phyloP scores from a whole-genome alignment of 345 rosid species.

The Geranium rotundifolium region DNA sequence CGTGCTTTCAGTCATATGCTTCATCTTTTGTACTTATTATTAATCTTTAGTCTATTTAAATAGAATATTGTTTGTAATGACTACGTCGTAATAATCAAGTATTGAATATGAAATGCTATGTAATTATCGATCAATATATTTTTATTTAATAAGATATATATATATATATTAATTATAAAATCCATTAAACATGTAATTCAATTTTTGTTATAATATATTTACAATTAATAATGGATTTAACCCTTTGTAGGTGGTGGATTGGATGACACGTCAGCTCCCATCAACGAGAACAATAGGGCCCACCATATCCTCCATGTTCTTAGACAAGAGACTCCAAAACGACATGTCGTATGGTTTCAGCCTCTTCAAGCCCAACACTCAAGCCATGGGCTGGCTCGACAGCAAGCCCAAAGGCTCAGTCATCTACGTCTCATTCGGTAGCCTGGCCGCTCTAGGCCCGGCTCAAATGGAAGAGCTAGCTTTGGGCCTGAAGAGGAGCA shows the following conservation, averaged over 20 bases:
- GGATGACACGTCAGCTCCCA: constrained; percentile 16
- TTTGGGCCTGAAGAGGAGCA: constrained; percentile 8
- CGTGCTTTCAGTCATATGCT: too few species aligned
- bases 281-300: constrained; percentile 13
- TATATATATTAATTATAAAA: too few species aligned
- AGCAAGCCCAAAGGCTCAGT: constrained; percentile 15
- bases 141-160: too few species aligned
- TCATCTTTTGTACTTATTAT: too few species aligned
- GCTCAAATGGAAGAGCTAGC: constrained; percentile 23
- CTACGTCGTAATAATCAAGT: too few species aligned
- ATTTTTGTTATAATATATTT: too few species aligned
- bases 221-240: too few species aligned
- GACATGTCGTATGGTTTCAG: constrained; percentile 10
- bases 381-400: constrained; percentile 17
- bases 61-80: too few species aligned
- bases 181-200: too few species aligned
- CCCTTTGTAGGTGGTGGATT: constrained; percentile 19
- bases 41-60: too few species aligned
- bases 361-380: constrained; percentile 9
- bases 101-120: too few species aligned
- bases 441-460: constrained; percentile 5
- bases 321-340: constrained; percentile 12
- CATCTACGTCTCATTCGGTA: constrained; percentile 29
- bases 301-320: constrained; percentile 11
- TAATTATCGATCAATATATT: too few species aligned